Base-by-base conservation (phyloP, 768 basidiomycete genomes). In the Amanita thiersii region DNA sequence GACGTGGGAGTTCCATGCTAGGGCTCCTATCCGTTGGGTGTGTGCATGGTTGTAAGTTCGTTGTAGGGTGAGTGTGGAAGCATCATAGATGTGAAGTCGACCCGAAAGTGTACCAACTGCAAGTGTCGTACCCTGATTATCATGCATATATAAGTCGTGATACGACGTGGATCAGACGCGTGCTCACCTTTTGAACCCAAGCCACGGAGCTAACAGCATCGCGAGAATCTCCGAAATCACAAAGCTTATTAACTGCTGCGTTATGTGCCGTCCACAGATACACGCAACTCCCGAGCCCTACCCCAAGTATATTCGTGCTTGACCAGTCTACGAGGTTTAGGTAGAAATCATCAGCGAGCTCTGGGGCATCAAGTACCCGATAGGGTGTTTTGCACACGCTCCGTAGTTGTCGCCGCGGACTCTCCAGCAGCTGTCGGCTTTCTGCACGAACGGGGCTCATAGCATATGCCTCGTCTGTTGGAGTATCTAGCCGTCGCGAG, bases 321-420 rank as follows among this genome's bases (percentile, higher is more conserved):
- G 86, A 89, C 96, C 96, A 98, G 48, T 97, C 93, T 17, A 98
- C 92, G 8, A 98, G 73, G 55, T 98, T 98, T 48, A 99, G 82
- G 55, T 99, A 98, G 61, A 97, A 99, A 59, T 99, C 94, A 57
- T 98, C 94, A 20, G 91, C 90, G 9, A 99, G 77, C 42, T 98
- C 93, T 0, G 94, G 96, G 5, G 94, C 94, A 56, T 99, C 94
- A 24, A 98, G 75, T 1, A 97, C 94, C 44, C 96, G 80, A 66
- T 94, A 98, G 2, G 94, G 94, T 0, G 93, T 96, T 60, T 94
- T 92, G 65, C 84, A 84, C 1, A 97, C 86, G 44, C 70, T 81
- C 32, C 94, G 77, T 5, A 87, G 75, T 44, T 81, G 72, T 37
- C 87, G 79, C 20, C 87, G 72, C 0, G 93, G 91, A 41, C 82